phyloP scores from a whole-genome alignment of 169 alveolate species.

The Plasmodium reichenowi region DNA sequence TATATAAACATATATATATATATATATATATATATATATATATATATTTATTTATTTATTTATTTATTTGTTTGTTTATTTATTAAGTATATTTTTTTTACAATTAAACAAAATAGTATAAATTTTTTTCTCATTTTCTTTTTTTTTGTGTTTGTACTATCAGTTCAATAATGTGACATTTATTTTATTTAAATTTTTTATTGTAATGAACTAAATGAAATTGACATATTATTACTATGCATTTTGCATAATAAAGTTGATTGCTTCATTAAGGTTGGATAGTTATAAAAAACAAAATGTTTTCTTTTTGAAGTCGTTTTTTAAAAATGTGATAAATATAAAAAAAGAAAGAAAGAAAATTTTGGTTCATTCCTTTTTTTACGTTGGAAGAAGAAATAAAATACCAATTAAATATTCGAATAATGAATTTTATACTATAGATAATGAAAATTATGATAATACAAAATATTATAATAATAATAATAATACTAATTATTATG shows the following conservation, averaged over 20 bases:
- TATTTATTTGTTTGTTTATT: not conserved
- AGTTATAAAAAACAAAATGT: not conserved
- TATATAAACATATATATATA: not conserved
- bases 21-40: not conserved
- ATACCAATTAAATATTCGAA: no score
- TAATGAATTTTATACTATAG: not conserved
- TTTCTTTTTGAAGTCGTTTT: not conserved
- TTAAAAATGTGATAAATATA: not conserved
- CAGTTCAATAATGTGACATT: not conserved
- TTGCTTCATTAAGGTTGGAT: constrained; percentile 1
- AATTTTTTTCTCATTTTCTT: not conserved
- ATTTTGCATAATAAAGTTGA: constrained; percentile 9
- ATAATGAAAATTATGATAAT: not conserved
- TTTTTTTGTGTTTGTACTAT: not conserved
- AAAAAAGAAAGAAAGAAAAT: not conserved
- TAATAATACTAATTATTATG: not conserved
- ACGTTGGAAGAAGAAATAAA: no score
- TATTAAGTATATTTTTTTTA: not conserved
- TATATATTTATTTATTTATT: not conserved
- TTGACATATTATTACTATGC: constrained; percentile 4
- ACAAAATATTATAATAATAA: not conserved
- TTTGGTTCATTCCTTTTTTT: not conserved
- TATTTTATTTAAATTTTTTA: not conserved
- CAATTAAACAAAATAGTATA: not conserved
- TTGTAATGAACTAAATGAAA: constrained; percentile 6